Evolutionary conservation across 2,329 filamentous ascomycete genomes (phyloP), one percentile per base, ranked within the genome.

Genomic region (Emmonsiellopsis sp.): DNA sequence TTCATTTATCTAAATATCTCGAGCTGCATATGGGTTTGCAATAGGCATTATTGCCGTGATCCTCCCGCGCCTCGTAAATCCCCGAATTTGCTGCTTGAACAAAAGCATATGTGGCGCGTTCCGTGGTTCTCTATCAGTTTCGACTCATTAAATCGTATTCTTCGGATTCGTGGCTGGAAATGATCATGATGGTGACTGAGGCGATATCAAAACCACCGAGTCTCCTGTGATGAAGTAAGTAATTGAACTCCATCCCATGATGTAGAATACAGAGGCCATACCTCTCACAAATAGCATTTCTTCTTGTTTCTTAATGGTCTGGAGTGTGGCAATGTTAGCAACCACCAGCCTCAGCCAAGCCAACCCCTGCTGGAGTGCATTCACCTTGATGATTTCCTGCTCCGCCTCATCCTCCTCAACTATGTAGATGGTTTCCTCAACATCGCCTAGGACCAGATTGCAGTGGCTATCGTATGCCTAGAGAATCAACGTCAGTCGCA

Each of bases 281-380:
- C 91, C 92, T 87, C 93, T 80, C 55, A 98, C 92, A 70, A 98
- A 98, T 16, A 98, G 76, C 93, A 98, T 98, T 70, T 97, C 93
- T 43, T 90, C 94, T 71, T 96, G 94, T 74, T 95, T 95, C 75
- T 92, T 95, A 58, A 93, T 83, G 11, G 91, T 95, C 87, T 95
- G 58, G 11, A 50, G 20, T 60, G 77, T 61, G 10, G 7, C 2
- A 6, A 13, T 38, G 34, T 49, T 15, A 49, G 46, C 34, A 16
- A 40, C 16, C 7, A 20, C 26, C 30, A 3, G 2, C 2, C 6
- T 10, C 5, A 10, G 26, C 26, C 15, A 34, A 31, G 31, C 13
- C 13, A 47, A 16, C n/a, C 13, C 15, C 11, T 10, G 13, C n/a
- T 4, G 10, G 48, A 10, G 31, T 26, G 37, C 20, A 8, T 13